Percentiles rank a stretch among this genome's conserved stretches.
Evolutionary conservation across 768 basidiomycete species (phyloP).

Genomic region (Hirschioporus abietinus): DNA sequence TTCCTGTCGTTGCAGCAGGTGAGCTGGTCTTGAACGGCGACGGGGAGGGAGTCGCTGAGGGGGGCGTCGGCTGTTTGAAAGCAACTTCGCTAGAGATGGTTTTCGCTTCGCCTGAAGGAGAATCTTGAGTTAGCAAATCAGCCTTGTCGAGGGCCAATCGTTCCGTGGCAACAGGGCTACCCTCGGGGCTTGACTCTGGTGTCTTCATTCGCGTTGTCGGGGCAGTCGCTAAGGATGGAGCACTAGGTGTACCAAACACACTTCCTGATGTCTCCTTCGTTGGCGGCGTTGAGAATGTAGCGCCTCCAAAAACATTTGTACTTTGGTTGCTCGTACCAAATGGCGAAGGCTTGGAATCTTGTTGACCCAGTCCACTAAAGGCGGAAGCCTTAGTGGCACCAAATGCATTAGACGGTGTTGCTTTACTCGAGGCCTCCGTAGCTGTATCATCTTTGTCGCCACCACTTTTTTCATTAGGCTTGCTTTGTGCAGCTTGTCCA

Average conservation of each 20-base stretch:
- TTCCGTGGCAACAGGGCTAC: background rate
- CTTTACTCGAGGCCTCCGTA: background rate
- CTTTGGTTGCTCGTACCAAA: background rate
- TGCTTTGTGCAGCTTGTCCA: constrained; percentile 9
- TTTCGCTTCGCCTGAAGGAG: background rate
- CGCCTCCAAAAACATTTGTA: background rate
- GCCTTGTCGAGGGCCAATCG: background rate
- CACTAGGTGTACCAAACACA: background rate
- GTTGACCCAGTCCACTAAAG: constrained; percentile 1
- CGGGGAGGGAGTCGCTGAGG: constrained; percentile 9
- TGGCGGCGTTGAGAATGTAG: background rate
- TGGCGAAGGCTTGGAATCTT: background rate
- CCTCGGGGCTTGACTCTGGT: constrained; percentile 3
- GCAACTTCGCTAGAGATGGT: background rate
- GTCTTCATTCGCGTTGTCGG: constrained; percentile 1
- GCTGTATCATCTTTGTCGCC: background rate
- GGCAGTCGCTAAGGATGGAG: background rate
- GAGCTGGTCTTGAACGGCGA: constrained; percentile 19
- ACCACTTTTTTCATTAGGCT: background rate
- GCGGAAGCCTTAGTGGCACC: background rate
- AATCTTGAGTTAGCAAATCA: background rate
- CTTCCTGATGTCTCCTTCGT: background rate
- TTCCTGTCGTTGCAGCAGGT: constrained; percentile 25
- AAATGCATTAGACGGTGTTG: background rate
- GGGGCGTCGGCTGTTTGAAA: background rate